A percentile compares a stretch with the other conserved stretches of the same genome.
Conservation (phyloP, 495 filamentous ascomycete species). For the Aspergillus mulundensis region DNA sequence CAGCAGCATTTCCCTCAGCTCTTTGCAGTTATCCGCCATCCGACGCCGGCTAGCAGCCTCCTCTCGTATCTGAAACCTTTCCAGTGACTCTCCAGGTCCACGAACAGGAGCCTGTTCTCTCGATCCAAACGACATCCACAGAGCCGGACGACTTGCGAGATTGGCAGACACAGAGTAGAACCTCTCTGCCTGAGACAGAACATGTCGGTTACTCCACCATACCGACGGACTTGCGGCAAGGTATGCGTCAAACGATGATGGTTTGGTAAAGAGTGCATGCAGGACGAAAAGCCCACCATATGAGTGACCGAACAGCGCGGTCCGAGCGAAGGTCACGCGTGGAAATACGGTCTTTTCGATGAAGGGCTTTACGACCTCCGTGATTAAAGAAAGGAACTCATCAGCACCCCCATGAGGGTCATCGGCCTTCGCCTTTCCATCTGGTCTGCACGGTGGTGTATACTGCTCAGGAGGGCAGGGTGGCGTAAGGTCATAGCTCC, state of each 20-base stretch:
- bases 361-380: slow-evolving; percentile 9
- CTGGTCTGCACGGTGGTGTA: slow-evolving; percentile 8
- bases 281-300: slow-evolving; percentile 22
- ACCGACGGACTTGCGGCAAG: slow-evolving; percentile 26
- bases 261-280: slow-evolving; percentile 18
- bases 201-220: slow-evolving; percentile 22
- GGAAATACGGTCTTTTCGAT: slow-evolving; percentile 16
- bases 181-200: slow-evolving; percentile 12
- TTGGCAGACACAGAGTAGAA: not conserved
- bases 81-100: slow-evolving; percentile 6
- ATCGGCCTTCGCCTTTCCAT: slow-evolving; percentile 9
- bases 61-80: slow-evolving; percentile 11
- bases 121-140: slow-evolving; percentile 18
- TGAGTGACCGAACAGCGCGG: slow-evolving; percentile 23
- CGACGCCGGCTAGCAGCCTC: slow-evolving; percentile 6
- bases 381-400: slow-evolving; percentile 18
- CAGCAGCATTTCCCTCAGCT: slow-evolving; percentile 9
- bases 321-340: slow-evolving; percentile 5
- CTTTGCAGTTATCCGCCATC: slow-evolving; percentile 24
- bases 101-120: slow-evolving; percentile 19
- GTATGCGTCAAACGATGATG: slow-evolving; percentile 18
- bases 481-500: slow-evolving; percentile 20
- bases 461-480: slow-evolving; percentile 15
- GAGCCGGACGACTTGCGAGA: not conserved
- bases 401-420: slow-evolving; percentile 19